Evolutionary conservation across 1,284 basidiomycete species (phyloP), one percentile per base, ranked within the genome.

Genomic region (Wolfiporia cocos): DNA sequence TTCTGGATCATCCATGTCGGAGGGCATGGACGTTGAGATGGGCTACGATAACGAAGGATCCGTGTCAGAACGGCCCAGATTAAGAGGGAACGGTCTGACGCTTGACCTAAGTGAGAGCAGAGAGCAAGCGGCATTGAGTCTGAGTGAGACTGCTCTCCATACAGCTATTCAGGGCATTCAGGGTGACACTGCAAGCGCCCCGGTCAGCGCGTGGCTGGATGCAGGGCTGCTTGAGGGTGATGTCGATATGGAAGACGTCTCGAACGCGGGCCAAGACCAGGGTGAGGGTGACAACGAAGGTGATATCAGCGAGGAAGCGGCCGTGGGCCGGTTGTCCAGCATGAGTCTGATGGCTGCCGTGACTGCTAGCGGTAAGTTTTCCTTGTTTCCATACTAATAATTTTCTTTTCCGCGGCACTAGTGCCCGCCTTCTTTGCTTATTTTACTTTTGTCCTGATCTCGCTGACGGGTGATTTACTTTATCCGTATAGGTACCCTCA

Each of bases 331-430:
- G 44, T 73, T 95, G 41, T 89, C 91, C 5, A 92, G 92, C 47
- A 92, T 97, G 85, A 93, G 90, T 58, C 67, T 98, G 43, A 89
- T 97, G 65, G 91, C 90, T 26, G 86, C 89, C 5, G 81, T 92
- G 23, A 76, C 83, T 24, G 82, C 85, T 6, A 79, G 77, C 47
- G 81, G 85, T 87, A 58, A 56, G 74, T 57, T 3, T 57, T 46
- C 48, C 35, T 44, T 49, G 23, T 32, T 43, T 21, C 24, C n/a
- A n/a, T n/a, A n/a, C n/a, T n/a, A n/a, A n/a, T 28, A 14, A 28
- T 28, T 28, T 28, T 14, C 7, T 28, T 14, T 28, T 9, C 7
- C 26, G 26, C 26, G 14, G 14, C 26, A 28, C 26, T 14, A 28
- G 26, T 28, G 14, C 14, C n/a, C n/a, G n/a, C n/a, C 10, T n/a